These are phyloP conservation scores for Colletotrichum magnum DNA, from an alignment of 2,329 filamentous ascomycete species.

Conservation along the genomic window DNA sequence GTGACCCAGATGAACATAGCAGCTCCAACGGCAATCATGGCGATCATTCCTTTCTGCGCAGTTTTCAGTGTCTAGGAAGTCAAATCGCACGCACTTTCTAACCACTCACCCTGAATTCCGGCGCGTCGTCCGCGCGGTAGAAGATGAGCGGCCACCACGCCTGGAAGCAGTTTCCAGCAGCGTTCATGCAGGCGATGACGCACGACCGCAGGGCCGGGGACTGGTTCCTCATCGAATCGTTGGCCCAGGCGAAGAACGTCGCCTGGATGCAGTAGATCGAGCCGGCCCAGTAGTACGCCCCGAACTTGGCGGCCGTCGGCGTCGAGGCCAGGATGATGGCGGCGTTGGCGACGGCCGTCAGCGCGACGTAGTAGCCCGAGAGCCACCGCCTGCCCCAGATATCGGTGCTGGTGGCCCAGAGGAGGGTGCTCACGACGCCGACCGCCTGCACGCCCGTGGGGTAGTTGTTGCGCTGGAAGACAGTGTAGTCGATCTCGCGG, in stretches of 20 bases:
- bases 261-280: constrained; percentile 23
- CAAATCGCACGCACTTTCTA: too few relatives aligned
- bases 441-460: constrained; percentile 20
- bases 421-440: constrained; percentile 14
- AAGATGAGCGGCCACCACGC: constrained; percentile 26
- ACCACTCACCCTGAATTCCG: constrained; percentile 3
- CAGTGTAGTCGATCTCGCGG: constrained; percentile 6
- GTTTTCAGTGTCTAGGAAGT: not conserved
- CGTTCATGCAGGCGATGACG: constrained; percentile 30
- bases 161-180: constrained; percentile 23
- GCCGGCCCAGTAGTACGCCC: constrained; percentile 18
- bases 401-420: constrained; percentile 15
- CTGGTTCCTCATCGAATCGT: constrained; percentile 14
- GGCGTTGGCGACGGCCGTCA: constrained; percentile 14
- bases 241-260: constrained; percentile 26
- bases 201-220: constrained; percentile 9
- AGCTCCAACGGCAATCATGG: constrained; percentile 6
- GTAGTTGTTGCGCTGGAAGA: constrained; percentile 23
- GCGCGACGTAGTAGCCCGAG: constrained; percentile 10
- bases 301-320: constrained; percentile 12
- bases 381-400: constrained; percentile 18
- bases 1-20: constrained; percentile 20
- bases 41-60: constrained; percentile 19
- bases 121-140: constrained; percentile 14
- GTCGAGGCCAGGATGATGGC: constrained; percentile 18